Evolutionary conservation across 2,329 filamentous ascomycete genomes (phyloP).

Genomic region (Graphilbum sp.): DNA sequence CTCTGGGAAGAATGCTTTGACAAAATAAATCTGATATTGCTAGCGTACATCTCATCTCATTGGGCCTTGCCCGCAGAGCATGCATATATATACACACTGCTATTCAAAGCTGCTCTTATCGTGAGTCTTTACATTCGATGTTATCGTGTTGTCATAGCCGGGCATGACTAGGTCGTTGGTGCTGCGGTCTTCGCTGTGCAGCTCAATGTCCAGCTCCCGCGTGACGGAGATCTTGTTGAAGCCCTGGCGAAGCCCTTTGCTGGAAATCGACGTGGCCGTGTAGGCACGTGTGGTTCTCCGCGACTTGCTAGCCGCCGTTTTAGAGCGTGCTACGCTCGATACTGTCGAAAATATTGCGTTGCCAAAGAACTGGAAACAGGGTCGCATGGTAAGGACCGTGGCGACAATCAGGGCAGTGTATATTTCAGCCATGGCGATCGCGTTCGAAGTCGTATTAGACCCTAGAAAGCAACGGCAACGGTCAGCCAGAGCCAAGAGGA

Average conservation of each 20-base stretch:
- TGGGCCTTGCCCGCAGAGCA: too few species aligned
- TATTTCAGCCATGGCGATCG: conserved; percentile 1
- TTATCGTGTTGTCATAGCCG: background rate
- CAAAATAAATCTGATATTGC: too few species aligned
- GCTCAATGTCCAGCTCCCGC: background rate
- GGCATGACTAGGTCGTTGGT: background rate
- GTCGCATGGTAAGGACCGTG: background rate
- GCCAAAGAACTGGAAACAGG: background rate
- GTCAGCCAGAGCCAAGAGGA: background rate
- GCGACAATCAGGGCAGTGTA: background rate
- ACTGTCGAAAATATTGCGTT: background rate
- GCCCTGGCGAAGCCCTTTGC: background rate
- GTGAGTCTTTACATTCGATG: background rate
- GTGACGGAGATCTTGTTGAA: background rate
- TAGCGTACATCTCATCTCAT: too few species aligned
- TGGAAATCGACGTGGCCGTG: background rate
- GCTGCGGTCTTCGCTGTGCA: background rate
- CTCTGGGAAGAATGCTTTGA: too few species aligned
- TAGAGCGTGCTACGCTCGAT: background rate
- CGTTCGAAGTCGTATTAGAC: background rate
- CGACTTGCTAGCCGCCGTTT: background rate
- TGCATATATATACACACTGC: too few species aligned
- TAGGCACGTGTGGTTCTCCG: background rate
- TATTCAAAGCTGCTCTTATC: background rate
- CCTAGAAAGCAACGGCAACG: background rate